Percentiles rank a stretch among this genome's conserved stretches.
phyloP scores from a whole-genome alignment of 1,284 basidiomycete genomes.

The Puccinia triticina region DNA sequence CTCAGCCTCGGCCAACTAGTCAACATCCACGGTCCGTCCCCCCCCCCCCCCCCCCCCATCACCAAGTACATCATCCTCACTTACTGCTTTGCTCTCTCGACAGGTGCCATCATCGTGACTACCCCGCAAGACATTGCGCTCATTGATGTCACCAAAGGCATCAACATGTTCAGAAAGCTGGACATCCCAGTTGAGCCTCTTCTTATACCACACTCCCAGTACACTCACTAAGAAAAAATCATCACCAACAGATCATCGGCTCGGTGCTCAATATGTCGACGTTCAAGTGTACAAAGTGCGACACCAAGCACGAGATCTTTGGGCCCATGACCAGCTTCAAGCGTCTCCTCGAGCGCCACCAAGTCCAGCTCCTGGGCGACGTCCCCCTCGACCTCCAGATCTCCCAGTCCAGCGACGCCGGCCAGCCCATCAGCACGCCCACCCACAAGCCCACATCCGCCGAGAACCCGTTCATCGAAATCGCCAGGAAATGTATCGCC shows the following conservation, averaged over 20 bases:
- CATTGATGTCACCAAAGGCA: conserved; percentile 87
- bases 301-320: conserved; percentile 74
- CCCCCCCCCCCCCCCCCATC: neutral
- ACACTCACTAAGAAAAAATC: neutral
- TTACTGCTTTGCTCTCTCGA: neutral
- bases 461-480: conserved; percentile 12
- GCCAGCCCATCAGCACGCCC: conserved; percentile 62
- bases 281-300: conserved; percentile 80
- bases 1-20: conserved; percentile 90
- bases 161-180: conserved; percentile 89
- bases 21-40: conserved; percentile 73
- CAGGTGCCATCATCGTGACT: conserved; percentile 86
- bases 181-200: conserved; percentile 71
- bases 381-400: conserved; percentile 80
- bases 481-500: conserved; percentile 21
- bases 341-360: conserved; percentile 68
- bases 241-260: conserved; percentile 73
- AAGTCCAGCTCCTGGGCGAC: conserved; percentile 75
- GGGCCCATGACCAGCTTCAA: conserved; percentile 73
- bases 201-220: neutral
- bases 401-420: conserved; percentile 75
- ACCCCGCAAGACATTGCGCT: conserved; percentile 95
- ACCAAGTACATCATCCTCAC: neutral
- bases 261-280: conserved; percentile 87
- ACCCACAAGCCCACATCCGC: neutral